Conservation (phyloP, 805 yeast genomes). For the Nakazawaea laoshanensis region DNA sequence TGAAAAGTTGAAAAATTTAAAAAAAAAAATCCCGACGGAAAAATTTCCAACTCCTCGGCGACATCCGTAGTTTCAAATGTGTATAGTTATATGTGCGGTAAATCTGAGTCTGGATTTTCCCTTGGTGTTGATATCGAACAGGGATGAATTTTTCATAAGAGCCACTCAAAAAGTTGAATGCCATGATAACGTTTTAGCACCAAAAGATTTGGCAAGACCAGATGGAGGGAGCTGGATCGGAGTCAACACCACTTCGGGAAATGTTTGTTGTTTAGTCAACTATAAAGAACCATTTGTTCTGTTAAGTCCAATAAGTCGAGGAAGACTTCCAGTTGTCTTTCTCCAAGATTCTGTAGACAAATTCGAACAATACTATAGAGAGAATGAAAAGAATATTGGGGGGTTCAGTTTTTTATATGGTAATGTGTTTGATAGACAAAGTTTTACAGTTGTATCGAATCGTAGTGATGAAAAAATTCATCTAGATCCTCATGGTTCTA, state of each 20-base stretch:
- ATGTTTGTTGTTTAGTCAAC: constrained; percentile 69
- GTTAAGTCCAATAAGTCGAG: constrained; percentile 30
- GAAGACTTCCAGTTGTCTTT: constrained; percentile 32
- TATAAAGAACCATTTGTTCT: constrained; percentile 39
- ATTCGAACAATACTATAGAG: constrained; percentile 34
- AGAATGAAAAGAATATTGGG: constrained; percentile 35
- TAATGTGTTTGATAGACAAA: constrained; percentile 21
- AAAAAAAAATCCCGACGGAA: background rate
- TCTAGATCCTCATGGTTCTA: constrained; percentile 18
- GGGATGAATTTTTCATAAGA: constrained; percentile 79
- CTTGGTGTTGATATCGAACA: constrained; percentile 66
- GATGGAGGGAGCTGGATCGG: constrained; percentile 95
- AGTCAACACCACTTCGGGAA: constrained; percentile 40
- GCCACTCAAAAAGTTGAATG: constrained; percentile 39
- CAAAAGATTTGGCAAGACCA: constrained; percentile 61
- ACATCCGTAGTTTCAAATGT: constrained; percentile 2
- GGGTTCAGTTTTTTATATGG: constrained; percentile 62
- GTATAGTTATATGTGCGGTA: constrained; percentile 62
- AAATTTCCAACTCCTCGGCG: background rate
- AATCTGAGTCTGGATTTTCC: constrained; percentile 69
- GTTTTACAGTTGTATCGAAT: constrained; percentile 40
- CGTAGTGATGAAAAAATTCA: constrained; percentile 24
- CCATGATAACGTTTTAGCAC: constrained; percentile 38
- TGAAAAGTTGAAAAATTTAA: too few species aligned
- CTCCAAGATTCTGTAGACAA: constrained; percentile 24